Evolutionary conservation across 495 filamentous ascomycete genomes (phyloP).

Genomic region (Parmelia sp.): DNA sequence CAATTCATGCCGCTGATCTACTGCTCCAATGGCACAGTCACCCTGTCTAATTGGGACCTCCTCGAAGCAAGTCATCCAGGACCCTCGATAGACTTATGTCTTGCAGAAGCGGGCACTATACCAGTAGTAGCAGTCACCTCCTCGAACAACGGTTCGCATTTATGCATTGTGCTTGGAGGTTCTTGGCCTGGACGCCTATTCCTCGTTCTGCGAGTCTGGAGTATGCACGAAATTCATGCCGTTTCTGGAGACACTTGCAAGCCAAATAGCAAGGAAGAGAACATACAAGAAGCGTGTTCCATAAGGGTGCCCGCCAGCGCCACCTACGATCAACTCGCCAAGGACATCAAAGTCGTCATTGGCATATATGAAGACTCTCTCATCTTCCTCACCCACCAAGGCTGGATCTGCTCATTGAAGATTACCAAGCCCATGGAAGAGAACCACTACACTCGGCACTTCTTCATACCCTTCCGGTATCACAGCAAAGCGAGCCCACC

Average conservation of each 20-base stretch:
- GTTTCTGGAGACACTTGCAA: background rate
- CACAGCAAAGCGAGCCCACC: background rate
- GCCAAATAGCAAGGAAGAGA: background rate
- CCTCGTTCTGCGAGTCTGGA: background rate
- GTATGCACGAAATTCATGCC: background rate
- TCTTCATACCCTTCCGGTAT: background rate
- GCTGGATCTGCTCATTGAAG: conserved; percentile 11
- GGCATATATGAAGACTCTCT: background rate
- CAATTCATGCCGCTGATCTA: background rate
- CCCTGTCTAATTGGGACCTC: background rate
- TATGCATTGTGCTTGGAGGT: background rate
- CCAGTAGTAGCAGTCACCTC: background rate
- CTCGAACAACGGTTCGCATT: background rate
- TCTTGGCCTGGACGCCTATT: background rate
- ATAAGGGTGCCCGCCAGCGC: too few relatives aligned
- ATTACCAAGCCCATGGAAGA: background rate
- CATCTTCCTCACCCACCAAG: conserved; percentile 10
- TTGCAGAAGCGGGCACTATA: background rate
- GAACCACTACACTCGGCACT: background rate
- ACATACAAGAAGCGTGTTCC: too few relatives aligned
- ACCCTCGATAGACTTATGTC: background rate
- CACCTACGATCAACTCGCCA: conserved; percentile 9
- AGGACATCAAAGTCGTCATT: conserved; percentile 15
- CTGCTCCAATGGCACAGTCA: conserved; percentile 5
- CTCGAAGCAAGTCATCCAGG: background rate